Conservation (phyloP, 192 early-diverging fungal species). For the Thamnidium elegans region DNA sequence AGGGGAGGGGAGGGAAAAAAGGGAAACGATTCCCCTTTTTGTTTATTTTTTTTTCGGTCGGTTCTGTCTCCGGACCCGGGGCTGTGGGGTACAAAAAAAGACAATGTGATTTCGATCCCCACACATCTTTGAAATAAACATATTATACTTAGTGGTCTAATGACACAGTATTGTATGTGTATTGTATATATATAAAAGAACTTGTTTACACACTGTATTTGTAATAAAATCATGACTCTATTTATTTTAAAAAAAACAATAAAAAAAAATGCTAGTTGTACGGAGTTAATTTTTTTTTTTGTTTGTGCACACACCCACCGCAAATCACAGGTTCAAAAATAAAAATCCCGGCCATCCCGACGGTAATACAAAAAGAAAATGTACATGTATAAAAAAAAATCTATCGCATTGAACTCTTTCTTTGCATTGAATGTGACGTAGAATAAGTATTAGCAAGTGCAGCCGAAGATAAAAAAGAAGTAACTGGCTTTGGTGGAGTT, state of each 20-base stretch:
- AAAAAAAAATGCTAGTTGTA: too few species aligned
- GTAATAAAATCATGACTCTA: too few species aligned
- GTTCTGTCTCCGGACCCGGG: conserved; percentile 19
- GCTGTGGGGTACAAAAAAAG: conserved; percentile 1
- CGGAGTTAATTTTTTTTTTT: too few species aligned
- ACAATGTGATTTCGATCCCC: conserved; percentile 13
- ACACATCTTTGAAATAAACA: background rate
- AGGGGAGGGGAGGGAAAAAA: conserved; percentile 1
- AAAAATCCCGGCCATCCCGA: conserved; percentile 8
- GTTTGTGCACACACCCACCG: background rate
- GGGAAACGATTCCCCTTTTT: background rate
- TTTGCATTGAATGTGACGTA: too few species aligned
- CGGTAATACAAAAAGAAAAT: background rate
- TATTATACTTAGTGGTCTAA: too few species aligned
- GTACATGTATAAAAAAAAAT: background rate
- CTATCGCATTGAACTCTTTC: background rate
- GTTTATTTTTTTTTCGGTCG: conserved; percentile 2
- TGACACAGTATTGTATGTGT: too few species aligned
- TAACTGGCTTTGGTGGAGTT: background rate
- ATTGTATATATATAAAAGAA: too few species aligned
- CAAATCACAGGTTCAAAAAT: conserved; percentile 11
- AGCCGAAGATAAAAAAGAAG: background rate
- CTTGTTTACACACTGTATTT: too few species aligned
- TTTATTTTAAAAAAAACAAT: too few species aligned
- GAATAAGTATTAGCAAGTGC: too few species aligned